Percentiles rank a stretch among this genome's conserved stretches.
Evolutionary conservation across 805 yeast species (phyloP).

Genomic region (Kluyveromyces starmeri): DNA sequence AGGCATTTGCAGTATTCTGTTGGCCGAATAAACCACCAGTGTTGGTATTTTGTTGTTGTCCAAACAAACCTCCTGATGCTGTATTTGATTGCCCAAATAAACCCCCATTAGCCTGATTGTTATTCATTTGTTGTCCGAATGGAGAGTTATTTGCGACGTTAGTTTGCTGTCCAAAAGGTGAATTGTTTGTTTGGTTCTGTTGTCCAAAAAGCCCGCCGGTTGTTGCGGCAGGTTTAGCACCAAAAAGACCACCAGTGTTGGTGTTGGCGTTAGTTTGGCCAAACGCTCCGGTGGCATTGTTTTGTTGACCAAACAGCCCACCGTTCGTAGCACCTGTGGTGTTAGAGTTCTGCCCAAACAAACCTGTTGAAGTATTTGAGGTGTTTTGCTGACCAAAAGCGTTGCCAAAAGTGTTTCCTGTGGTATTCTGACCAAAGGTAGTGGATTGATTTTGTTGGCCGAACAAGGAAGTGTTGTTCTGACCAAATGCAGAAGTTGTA

Average conservation of each 20-base stretch:
- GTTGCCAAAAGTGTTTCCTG: slow-evolving; percentile 23
- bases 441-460: slow-evolving; percentile 16
- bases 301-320: slow-evolving; percentile 32
- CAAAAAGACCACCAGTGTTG: slow-evolving; percentile 26
- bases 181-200: slow-evolving; percentile 14
- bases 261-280: slow-evolving; percentile 5
- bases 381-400: slow-evolving; percentile 7
- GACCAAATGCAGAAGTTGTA: slow-evolving; percentile 29
- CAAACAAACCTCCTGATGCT: not conserved
- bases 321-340: slow-evolving; percentile 24
- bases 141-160: slow-evolving; percentile 26
- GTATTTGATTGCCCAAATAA: slow-evolving; percentile 25
- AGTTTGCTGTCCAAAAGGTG: slow-evolving; percentile 32
- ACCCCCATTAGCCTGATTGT: slow-evolving; percentile 25
- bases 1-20: slow-evolving; percentile 18
- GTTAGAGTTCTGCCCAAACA: slow-evolving; percentile 30
- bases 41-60: slow-evolving; percentile 10
- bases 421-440: slow-evolving; percentile 10
- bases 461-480: slow-evolving; percentile 30
- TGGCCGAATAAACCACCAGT: slow-evolving; percentile 34
- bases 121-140: slow-evolving; percentile 28
- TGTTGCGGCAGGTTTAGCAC: slow-evolving; percentile 22
- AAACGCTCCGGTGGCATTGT: slow-evolving; percentile 8
- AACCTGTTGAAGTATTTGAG: slow-evolving; percentile 13
- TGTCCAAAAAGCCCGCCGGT: slow-evolving; percentile 27